Evolutionary conservation across 1,284 basidiomycete species (phyloP), one percentile per base, ranked within the genome.

Genomic region (Leccinum pachyderme): DNA sequence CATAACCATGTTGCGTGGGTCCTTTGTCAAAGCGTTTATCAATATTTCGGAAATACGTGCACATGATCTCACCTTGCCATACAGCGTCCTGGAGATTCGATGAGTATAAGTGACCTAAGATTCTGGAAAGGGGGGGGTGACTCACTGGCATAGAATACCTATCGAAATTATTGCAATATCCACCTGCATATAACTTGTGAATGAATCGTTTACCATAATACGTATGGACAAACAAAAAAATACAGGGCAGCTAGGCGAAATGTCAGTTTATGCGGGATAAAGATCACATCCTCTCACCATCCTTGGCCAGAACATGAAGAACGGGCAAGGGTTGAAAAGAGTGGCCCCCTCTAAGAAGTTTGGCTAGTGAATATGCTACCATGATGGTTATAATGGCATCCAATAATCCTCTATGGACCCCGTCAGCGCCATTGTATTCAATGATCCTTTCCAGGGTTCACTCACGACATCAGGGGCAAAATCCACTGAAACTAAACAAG

Each of bases 201-300:
- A 39, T n/a, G 33, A 13, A 39, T 31, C 8, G n/a, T 29, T 35
- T 31, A 27, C n/a, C 33, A 5, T 4, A 39, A 39, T 8, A 51
- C 3, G 12, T 24, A 27, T 4, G 24, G 37, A 52, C 51, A 25
- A 7, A 52, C 51, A 5, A 18, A 28, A 31, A 52, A 51, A 24
- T 31, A 52, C 29, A 52, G 5, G 27, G 15, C 6, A 52, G 51
- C 51, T 52, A 51, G 27, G 24, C 27, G 27, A 37, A 11, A 49
- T 5, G 15, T 52, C 28, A 51, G 27, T 51, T 39, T 1, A 31
- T 39, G 32, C 7, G 15, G 18, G 7, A 41, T 11, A 51, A 39
- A 18, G 22, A n/a, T 12, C 24, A 22, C 3, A 29, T 28, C 3
- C 4, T 7, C 51, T 52, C 28, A 52, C 51, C 51, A 29, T 52